phyloP scores from a whole-genome alignment of 2,329 filamentous ascomycete genomes.

The Verticillium dahliae region DNA sequence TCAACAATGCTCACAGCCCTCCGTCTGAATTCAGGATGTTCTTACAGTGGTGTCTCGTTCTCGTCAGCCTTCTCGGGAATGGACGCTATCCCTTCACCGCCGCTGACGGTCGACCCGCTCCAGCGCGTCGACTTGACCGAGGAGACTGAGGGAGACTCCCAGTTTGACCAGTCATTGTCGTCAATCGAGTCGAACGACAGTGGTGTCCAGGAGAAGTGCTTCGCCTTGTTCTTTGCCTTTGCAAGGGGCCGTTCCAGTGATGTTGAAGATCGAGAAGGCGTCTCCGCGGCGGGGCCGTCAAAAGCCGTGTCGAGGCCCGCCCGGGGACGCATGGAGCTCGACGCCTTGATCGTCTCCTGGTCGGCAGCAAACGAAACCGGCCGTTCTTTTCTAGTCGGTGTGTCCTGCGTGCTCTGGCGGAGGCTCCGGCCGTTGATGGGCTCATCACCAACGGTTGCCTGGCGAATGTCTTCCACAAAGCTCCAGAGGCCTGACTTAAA shows the following conservation, averaged over 20 bases:
- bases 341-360: conserved; percentile 42
- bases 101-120: conserved; percentile 53
- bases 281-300: conserved; percentile 25
- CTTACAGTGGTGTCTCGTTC: conserved; percentile 42
- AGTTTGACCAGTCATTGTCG: conserved; percentile 59
- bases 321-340: conserved; percentile 30
- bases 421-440: conserved; percentile 51
- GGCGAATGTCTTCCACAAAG: conserved; percentile 90
- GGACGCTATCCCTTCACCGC: conserved; percentile 34
- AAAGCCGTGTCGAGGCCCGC: conserved; percentile 29
- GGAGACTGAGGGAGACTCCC: conserved; percentile 49
- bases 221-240: conserved; percentile 33
- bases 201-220: conserved; percentile 55
- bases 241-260: conserved; percentile 18
- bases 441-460: conserved; percentile 94
- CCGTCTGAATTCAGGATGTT: conserved; percentile 2
- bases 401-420: conserved; percentile 4
- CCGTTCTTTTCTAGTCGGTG: conserved; percentile 4
- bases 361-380: conserved; percentile 18
- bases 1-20: not conserved
- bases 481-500: conserved; percentile 86
- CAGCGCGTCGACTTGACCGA: conserved; percentile 50
- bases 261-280: conserved; percentile 23
- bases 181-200: conserved; percentile 50
- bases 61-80: conserved; percentile 43